Base-by-base conservation (phyloP, 352 stramenopile genomes). In the Phytophthora capsici region DNA sequence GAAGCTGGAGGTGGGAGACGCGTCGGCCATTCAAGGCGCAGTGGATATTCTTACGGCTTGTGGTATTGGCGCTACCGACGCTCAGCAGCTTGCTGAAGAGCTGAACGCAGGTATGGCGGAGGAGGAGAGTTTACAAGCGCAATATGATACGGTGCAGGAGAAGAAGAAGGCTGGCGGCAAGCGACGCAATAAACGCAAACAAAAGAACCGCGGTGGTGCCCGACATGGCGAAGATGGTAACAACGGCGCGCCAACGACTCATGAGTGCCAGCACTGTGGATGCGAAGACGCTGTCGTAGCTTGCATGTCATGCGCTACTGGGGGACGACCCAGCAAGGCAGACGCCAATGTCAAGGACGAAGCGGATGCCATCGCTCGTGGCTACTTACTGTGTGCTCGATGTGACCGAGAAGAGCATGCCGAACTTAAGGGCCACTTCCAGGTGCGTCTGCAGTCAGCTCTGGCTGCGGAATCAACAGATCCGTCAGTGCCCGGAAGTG, bases 1-100 rank as follows among this genome's bases (percentile, higher is more conserved):
- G 63, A 93, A 93, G 57, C 61, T 94, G 12, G 78, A 94, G 54
- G 79, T 94, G 7, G 84, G 86, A 44, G 84, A 93, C 32, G 61
- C 75, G 12, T 90, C 77, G 0, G 84, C 86, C 0, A 75, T 93
- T 12, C 78, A 82, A 32, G 84, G 84, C 19, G 84, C 86, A 3
- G 67, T 88, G 0, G 66, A 85, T 38, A 94, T 94, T 54, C 70
- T 94, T 20, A 69, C 80, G n/a, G 67, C 84, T 22, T 94, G 86
- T 61, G 82, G 80, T 3, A 81, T 94, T 50, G 70, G 82, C 16
- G 43, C 70, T 2, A 64, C 49, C 1, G 72, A 88, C 14, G 86
- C 86, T 7, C 76, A 83, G 51, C 57, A 73, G 9, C 82, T 94
- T 61, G 81, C 80, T 1, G 71, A 90, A 38, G 83, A 91, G 54